phyloP scores from a whole-genome alignment of 2,329 filamentous ascomycete genomes.

The Colletotrichum salicis region DNA sequence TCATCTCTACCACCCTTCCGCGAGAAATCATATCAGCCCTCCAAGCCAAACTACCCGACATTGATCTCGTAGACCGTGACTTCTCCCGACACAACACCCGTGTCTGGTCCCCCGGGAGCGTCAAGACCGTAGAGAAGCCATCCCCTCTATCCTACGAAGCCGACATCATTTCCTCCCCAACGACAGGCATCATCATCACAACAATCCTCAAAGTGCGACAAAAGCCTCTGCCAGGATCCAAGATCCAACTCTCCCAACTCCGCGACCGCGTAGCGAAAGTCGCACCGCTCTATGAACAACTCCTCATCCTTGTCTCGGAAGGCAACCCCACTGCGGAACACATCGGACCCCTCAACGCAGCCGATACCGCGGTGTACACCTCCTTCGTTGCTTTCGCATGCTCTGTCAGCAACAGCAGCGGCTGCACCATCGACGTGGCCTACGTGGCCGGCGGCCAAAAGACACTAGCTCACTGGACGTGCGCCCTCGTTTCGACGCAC shows the following conservation, averaged over 20 bases:
- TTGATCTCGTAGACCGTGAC: slow-evolving; percentile 70
- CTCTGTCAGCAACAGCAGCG: slow-evolving; percentile 45
- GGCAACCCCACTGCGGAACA: slow-evolving; percentile 54
- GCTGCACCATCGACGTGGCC: slow-evolving; percentile 48
- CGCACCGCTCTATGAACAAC: slow-evolving; percentile 70
- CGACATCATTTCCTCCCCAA: slow-evolving; percentile 78
- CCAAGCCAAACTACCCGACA: slow-evolving; percentile 57
- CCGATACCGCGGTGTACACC: slow-evolving; percentile 57
- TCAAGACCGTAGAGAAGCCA: slow-evolving; percentile 35
- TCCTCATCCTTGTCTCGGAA: slow-evolving; percentile 76
- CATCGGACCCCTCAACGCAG: slow-evolving; percentile 47
- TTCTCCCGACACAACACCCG: slow-evolving; percentile 54
- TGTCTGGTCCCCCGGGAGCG: slow-evolving; percentile 46
- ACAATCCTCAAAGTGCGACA: slow-evolving; percentile 80
- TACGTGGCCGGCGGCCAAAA: slow-evolving; percentile 62
- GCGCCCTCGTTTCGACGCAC: slow-evolving; percentile 61
- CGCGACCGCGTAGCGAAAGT: slow-evolving; percentile 65
- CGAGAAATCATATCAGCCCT: slow-evolving; percentile 62
- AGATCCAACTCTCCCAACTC: slow-evolving; percentile 54
- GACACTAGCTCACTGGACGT: slow-evolving; percentile 65
- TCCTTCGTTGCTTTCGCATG: slow-evolving; percentile 62
- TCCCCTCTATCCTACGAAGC: slow-evolving; percentile 66
- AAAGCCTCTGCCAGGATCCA: slow-evolving; percentile 67
- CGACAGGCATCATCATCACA: slow-evolving; percentile 75
- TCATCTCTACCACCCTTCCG: slow-evolving; percentile 62